Conservation (phyloP, 2,329 filamentous ascomycete species). For the Penicillium nordicum region DNA sequence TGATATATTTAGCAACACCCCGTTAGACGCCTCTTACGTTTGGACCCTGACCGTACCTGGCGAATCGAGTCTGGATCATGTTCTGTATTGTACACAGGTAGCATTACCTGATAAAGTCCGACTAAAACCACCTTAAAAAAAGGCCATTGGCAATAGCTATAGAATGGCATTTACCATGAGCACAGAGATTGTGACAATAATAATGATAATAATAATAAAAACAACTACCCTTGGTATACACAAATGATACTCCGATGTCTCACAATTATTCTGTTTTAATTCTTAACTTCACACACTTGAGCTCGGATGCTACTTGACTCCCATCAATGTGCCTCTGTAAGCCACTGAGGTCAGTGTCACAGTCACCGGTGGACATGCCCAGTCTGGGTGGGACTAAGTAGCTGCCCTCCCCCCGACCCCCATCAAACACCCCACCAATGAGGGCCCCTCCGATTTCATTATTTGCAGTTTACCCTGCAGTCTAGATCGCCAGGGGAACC, state of each 20-base stretch:
- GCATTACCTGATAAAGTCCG: neutral
- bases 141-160: neutral
- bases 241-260: conserved; percentile 10
- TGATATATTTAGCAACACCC: neutral
- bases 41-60: conserved; percentile 13
- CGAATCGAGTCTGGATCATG: conserved; percentile 18
- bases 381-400: neutral
- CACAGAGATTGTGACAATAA: neutral
- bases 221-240: conserved; percentile 8
- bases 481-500: conserved; percentile 5
- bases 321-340: neutral
- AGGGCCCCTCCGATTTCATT: neutral
- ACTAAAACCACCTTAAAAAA: conserved; percentile 1
- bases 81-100: neutral
- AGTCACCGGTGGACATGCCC: neutral
- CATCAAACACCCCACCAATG: neutral
- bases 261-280: neutral
- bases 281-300: neutral
- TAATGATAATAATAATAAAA: neutral
- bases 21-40: conserved; percentile 22
- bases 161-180: neutral
- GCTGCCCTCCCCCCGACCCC: neutral
- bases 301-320: neutral
- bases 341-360: conserved; percentile 5
- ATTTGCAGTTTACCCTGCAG: conserved; percentile 3